These are phyloP conservation scores for Spizellomyces sp. DNA, from an alignment of 192 early-diverging fungal species.

Conservation along the genomic window DNA sequence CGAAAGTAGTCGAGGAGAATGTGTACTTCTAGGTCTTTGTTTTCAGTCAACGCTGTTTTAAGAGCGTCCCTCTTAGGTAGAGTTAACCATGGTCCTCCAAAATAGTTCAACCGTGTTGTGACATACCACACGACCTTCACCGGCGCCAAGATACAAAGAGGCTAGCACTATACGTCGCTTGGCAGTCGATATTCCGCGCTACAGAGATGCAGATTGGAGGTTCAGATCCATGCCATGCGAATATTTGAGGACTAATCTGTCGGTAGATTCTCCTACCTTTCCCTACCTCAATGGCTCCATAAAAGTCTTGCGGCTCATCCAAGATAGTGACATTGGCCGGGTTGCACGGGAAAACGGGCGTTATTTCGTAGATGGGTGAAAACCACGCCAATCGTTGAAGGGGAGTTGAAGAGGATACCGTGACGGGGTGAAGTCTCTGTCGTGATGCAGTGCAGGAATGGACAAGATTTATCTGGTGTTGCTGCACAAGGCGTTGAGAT, in stretches of 20 bases:
- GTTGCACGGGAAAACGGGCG: conserved; percentile 22
- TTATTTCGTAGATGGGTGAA: background rate
- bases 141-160: conserved; percentile 86
- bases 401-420: too few relatives aligned
- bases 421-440: too few relatives aligned
- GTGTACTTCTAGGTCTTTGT: conserved; percentile 58
- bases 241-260: conserved; percentile 14
- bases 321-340: conserved; percentile 44
- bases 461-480: too few relatives aligned
- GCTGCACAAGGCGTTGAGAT: too few relatives aligned
- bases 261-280: background rate
- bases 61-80: conserved; percentile 61
- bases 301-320: conserved; percentile 58
- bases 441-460: too few relatives aligned
- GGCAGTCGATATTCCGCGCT: conserved; percentile 71
- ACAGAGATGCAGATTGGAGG: background rate
- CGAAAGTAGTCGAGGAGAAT: conserved; percentile 90
- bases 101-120: background rate
- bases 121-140: conserved; percentile 76
- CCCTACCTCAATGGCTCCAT: conserved; percentile 9
- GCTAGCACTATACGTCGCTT: conserved; percentile 77
- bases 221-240: background rate
- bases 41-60: conserved; percentile 54
- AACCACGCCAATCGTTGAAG: background rate
- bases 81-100: background rate